Base-by-base conservation (phyloP, 805 yeast species). In the Ogataea zsoltii region DNA sequence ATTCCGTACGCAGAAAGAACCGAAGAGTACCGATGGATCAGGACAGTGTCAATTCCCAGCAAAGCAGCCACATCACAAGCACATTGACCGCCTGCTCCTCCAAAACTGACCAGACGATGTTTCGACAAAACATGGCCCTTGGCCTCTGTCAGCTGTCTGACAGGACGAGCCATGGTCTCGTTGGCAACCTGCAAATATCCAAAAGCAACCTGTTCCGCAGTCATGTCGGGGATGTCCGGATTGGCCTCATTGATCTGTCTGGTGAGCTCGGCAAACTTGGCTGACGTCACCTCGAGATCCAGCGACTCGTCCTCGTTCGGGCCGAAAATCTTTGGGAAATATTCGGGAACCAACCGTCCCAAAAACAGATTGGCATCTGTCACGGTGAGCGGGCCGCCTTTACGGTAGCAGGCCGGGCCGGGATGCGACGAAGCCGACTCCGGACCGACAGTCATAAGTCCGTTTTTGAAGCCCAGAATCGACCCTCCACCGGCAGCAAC, bases 61-160 rank as follows among this genome's bases (percentile, higher is more conserved):
- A 77, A 74, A 46, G 78, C 73, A 1, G 96, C 96, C 29, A 89
- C 82, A 9, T 86, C 82, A 39, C 79, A 82, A 2, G 94, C 91
- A 64, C 87, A 91, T 66, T 89, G 96, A 7, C 96, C 96, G 43
- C 96, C 96, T 19, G 96, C 96, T 39, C 96, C 96, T 38, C 96
- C 96, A 67, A 89, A 89, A 2, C 92, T 77, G 1, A 90, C 95
- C 48, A 89, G 67, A 46, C 84, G 69, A 62, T 89, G 96, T 10
- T 76, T 69, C 9, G 85, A 62, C 0, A 82, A 74, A 33, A 78
- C 73, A 58, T 82, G 80, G 4, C 96, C 96, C 58, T 82, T 87
- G 2, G 92, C 88, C 61, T 88, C 96, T 0, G 96, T 88, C 42
- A 89, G 68, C 33, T 85, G 82, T 47, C 96, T 74, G 43, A 89